These are phyloP conservation scores for Picea mariana DNA, from an alignment of 83 land plant species.

Conservation along the genomic window DNA sequence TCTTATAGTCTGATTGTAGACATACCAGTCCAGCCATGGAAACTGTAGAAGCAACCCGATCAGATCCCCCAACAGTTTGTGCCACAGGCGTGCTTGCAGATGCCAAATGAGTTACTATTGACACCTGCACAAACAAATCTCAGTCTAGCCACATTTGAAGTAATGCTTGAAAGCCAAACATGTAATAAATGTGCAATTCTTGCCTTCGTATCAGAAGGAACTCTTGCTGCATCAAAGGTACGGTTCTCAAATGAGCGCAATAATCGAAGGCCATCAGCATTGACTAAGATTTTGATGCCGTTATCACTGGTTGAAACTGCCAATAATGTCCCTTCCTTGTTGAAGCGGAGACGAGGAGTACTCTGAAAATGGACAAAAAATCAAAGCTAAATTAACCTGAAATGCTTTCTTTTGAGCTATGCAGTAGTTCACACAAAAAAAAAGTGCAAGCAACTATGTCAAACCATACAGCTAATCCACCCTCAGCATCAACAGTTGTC, in stretches of 20 bases:
- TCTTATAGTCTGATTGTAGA: neutral
- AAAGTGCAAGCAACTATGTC: neutral
- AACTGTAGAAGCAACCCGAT: conserved; percentile 30
- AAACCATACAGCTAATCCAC: conserved; percentile 76
- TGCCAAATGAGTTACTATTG: conserved; percentile 23
- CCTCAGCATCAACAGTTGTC: conserved; percentile 75
- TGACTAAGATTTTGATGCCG: conserved; percentile 77
- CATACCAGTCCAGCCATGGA: conserved; percentile 30
- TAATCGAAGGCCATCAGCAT: conserved; percentile 68
- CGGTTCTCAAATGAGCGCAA: conserved; percentile 62
- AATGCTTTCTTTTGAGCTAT: neutral
- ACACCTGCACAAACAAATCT: conserved; percentile 24
- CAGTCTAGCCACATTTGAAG: neutral
- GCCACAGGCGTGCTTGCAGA: conserved; percentile 17
- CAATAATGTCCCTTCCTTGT: conserved; percentile 75
- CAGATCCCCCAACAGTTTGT: conserved; percentile 27
- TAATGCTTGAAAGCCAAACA: neutral
- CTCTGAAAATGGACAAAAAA: conserved; percentile 42
- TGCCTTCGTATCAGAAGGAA: conserved; percentile 46
- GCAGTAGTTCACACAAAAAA: conserved; percentile 10
- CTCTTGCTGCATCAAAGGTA: conserved; percentile 54
- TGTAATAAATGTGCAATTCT: conserved; percentile 24
- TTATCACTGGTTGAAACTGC: conserved; percentile 87
- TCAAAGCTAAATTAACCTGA: neutral
- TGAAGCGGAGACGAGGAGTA: conserved; percentile 80